Evolutionary conservation across 768 basidiomycete species (phyloP), one percentile per base, ranked within the genome.

Genomic region (Amanita jacksonii): DNA sequence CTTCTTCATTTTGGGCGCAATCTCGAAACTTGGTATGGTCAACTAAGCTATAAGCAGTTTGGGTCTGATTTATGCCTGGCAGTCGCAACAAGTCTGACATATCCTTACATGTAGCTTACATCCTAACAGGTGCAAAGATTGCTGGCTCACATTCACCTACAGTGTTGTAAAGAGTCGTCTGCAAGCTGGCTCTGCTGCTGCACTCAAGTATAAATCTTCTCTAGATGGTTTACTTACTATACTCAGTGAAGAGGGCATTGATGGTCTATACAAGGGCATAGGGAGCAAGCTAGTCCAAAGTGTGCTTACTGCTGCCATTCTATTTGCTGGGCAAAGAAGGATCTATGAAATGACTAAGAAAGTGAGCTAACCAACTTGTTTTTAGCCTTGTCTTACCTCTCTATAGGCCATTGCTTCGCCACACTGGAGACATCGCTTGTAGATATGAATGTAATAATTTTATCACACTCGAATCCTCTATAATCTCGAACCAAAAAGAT

Each of bases 1-100:
- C 58, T 85, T 90, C 62, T 97, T 99, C 70, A 54, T 92, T 48
- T 76, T 98, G n/a, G 94, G 94, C 2, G 96, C 96, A 1, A 58
- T 94, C 31, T 88, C 90, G 8, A 98, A 99, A 61, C 75, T 97
- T 6, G 74, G 85, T 85, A 56, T 8, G 72, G 56, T 13, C 35
- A 45, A 23, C 16, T 30, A 5, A 37, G n/a, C 41, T 43, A 19
- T 30, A 23, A n/a, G 20, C 20, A 30, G 20, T 13, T 36, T 28
- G 12, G 12, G 13, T 20, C n/a, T 38, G 20, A 34, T 46, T 20
- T 22, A 4, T 32, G 24, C 36, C 22, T 39, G 43, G 18, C 44
- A 77, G 73, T 71, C 45, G 72, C 74, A 16, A 75, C 73, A 2
- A 65, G 69, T 28, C 55, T 59, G 8, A 72, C 71, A 20, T 73